Percentiles rank a stretch among this genome's conserved stretches.
These are phyloP conservation scores for Candida krabiensis DNA, from an alignment of 805 yeast species.

Conservation along the genomic window DNA sequence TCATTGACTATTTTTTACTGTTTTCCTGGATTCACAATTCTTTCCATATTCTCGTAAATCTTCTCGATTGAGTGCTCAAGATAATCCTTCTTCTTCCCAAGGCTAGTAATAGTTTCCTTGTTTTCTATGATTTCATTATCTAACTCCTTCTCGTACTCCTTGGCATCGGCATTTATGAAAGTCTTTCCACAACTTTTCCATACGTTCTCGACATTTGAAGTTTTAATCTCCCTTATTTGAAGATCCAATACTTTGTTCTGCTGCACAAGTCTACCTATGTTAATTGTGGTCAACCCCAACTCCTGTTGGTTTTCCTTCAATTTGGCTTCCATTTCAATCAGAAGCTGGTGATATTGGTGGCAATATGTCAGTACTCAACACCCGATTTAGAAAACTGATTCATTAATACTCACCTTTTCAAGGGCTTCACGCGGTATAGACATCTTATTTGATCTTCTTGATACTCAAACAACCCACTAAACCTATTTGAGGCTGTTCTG, in stretches of 20 bases:
- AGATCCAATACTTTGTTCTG: slow-evolving; percentile 53
- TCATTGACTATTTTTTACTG: background rate
- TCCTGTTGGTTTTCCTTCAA: slow-evolving; percentile 60
- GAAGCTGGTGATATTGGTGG: slow-evolving; percentile 34
- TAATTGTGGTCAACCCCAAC: slow-evolving; percentile 52
- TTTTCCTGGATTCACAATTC: slow-evolving; percentile 7
- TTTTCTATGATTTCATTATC: slow-evolving; percentile 51
- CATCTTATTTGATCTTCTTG: slow-evolving; percentile 24
- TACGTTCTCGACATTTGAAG: slow-evolving; percentile 48
- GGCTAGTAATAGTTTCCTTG: slow-evolving; percentile 57
- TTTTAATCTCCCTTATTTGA: slow-evolving; percentile 55
- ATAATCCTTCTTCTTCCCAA: slow-evolving; percentile 69
- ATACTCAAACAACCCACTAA: background rate
- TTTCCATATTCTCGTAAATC: slow-evolving; percentile 61
- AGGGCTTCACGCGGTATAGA: slow-evolving; percentile 46
- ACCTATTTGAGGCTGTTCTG: no score
- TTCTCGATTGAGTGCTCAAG: slow-evolving; percentile 76
- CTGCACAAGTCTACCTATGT: slow-evolving; percentile 48
- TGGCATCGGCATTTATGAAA: slow-evolving; percentile 48
- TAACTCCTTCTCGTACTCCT: slow-evolving; percentile 49
- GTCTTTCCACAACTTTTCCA: slow-evolving; percentile 89
- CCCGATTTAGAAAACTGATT: no score
- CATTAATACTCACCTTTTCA: slow-evolving; percentile 34
- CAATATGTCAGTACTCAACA: no score
- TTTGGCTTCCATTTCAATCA: slow-evolving; percentile 67